A percentile compares a stretch with the other conserved stretches of the same genome.
phyloP scores from a whole-genome alignment of 495 filamentous ascomycete species.

The Opeltia flavorubescens region DNA sequence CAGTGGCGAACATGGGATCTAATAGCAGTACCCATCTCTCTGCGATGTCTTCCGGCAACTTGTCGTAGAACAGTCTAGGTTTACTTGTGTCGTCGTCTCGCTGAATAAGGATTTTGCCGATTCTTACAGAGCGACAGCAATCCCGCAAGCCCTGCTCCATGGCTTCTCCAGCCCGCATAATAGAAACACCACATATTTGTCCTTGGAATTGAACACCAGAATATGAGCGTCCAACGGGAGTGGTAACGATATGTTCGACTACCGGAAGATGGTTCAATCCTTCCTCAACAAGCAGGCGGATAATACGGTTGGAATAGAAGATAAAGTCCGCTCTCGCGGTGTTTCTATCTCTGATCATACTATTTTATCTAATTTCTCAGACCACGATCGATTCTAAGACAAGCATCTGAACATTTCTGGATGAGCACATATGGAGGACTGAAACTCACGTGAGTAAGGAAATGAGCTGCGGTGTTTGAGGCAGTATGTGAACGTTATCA shows the following conservation, averaged over 20 bases:
- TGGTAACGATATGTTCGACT: conserved; percentile 72
- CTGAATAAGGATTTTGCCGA: conserved; percentile 97
- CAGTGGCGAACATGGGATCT: conserved; percentile 97
- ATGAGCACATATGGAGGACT: neutral
- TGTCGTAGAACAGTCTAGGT: conserved; percentile 93
- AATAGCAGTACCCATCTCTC: conserved; percentile 88
- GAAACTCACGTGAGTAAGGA: conserved; percentile 78
- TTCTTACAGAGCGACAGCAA: conserved; percentile 90
- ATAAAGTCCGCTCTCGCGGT: conserved; percentile 92
- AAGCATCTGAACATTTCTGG: conserved; percentile 5
- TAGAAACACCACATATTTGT: conserved; percentile 95
- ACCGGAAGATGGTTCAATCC: conserved; percentile 94
- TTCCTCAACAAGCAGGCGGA: conserved; percentile 94
- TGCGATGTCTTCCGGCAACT: conserved; percentile 85
- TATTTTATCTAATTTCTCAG: conserved; percentile 23
- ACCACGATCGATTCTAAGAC: conserved; percentile 9
- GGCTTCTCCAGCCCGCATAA: conserved; percentile 94
- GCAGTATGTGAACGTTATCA: conserved; percentile 77
- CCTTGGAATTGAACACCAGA: conserved; percentile 88
- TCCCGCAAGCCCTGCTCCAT: conserved; percentile 97
- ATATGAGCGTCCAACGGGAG: conserved; percentile 80
- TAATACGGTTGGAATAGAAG: conserved; percentile 98
- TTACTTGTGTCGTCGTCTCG: conserved; percentile 85
- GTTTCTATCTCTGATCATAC: conserved; percentile 85
- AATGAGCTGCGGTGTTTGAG: conserved; percentile 93